Conservation (phyloP, 306 rosid genomes). For the Astragalus membranaceus region DNA sequence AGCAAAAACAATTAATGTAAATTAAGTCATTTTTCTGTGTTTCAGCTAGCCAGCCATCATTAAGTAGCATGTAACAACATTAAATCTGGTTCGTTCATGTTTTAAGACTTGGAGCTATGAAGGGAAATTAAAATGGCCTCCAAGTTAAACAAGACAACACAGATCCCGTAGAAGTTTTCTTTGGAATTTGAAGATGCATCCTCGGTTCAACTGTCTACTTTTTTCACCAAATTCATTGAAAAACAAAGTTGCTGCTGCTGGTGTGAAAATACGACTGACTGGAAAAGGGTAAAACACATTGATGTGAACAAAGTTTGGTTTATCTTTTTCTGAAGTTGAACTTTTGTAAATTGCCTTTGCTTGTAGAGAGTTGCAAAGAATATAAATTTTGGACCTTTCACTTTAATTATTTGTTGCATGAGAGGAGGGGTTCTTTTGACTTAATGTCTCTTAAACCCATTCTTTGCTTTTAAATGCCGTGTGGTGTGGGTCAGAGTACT, state of each 20-base stretch:
- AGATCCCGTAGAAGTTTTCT: background rate
- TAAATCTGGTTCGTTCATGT: background rate
- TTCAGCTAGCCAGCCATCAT: background rate
- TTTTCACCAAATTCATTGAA: constrained; percentile 31
- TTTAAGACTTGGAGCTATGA: background rate
- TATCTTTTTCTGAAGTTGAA: constrained; percentile 31
- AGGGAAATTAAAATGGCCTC: no score
- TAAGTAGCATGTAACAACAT: background rate
- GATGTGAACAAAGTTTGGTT: constrained; percentile 17
- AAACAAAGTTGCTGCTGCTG: background rate
- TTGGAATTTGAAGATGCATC: background rate
- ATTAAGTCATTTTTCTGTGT: background rate
- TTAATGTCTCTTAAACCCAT: constrained; percentile 28
- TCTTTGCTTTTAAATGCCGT: constrained; percentile 25
- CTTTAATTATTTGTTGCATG: constrained; percentile 43
- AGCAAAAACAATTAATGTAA: background rate
- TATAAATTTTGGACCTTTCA: constrained; percentile 41
- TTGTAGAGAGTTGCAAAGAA: constrained; percentile 65
- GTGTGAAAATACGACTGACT: constrained; percentile 46
- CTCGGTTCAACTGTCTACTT: background rate
- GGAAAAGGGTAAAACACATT: constrained; percentile 12
- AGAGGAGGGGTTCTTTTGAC: constrained; percentile 16
- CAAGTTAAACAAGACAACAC: background rate
- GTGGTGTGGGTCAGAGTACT: constrained; percentile 46
- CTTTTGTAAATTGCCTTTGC: constrained; percentile 51